Evolutionary conservation across 352 stramenopile species (phyloP), one percentile per base, ranked within the genome.

Genomic region (Phytopythium cucurbitacearum): DNA sequence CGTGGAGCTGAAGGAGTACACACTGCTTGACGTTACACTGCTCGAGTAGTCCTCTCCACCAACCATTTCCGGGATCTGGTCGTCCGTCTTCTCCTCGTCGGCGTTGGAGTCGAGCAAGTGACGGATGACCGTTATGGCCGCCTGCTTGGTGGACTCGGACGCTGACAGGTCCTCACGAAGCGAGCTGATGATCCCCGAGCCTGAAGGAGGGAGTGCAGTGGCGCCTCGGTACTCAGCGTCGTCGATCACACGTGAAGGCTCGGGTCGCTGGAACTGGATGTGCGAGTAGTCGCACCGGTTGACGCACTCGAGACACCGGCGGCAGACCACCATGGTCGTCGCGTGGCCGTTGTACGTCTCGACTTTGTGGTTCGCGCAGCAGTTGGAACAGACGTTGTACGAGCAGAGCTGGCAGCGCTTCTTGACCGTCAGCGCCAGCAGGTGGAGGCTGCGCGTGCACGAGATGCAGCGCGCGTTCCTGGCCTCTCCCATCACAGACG

Each of bases 331-430:
- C 43, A 80, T 67, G 4, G 43, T 39, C n/a, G 52, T 38, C n/a
- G 64, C 37, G 10, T 74, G 53, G 2, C 69, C 67, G 33, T 65
- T 76, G 50, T 55, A 65, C 3, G 67, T 77, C 46, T 84, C 73
- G 5, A 84, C 61, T 16, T 56, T 69, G 35, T 84, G 57, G 8
- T 54, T 57, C 8, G 62, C 60, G 59, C 62, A 76, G 48, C 73
- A 84, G 21, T 59, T 48, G 3, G 64, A 67, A 48, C 73, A 84
- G 8, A 80, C 70, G 35, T 67, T 67, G 62, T 81, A 79, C 11
- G 60, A 65, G 37, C 73, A 84, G 5, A 84, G 54, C 12, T 77
- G 59, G 16, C 73, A 83, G 5, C 66, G 71, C 1, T 52, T 51
- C 4, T 60, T 50, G 10, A 59, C 50, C 43, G 67, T 60, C 45